Evolutionary conservation across 345 rosid genomes (phyloP).

Genomic region (Pistacia integerrima): DNA sequence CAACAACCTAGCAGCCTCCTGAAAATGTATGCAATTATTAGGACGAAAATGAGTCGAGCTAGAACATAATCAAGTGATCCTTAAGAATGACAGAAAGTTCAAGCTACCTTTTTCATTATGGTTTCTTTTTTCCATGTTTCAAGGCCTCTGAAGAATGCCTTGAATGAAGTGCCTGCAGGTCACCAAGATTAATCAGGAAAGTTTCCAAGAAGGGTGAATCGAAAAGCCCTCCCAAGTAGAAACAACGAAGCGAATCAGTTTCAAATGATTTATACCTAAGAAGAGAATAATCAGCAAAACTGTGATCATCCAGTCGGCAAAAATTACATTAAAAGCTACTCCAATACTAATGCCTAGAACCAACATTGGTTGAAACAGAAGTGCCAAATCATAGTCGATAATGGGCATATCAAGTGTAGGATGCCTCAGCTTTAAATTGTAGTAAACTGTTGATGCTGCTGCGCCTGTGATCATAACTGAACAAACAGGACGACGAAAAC

Average conservation of each 20-base stretch:
- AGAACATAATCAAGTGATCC: not conserved
- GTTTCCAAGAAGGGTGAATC: not conserved
- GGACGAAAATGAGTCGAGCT: not conserved
- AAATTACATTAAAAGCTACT: slow-evolving; percentile 45
- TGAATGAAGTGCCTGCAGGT: slow-evolving; percentile 42
- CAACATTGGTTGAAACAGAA: slow-evolving; percentile 54
- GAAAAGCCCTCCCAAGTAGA: not conserved
- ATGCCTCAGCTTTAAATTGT: slow-evolving; percentile 46
- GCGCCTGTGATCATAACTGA: slow-evolving; percentile 56
- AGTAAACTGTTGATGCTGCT: slow-evolving; percentile 42
- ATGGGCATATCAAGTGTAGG: slow-evolving; percentile 48
- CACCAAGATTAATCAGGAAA: not conserved
- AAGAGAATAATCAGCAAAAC: slow-evolving; percentile 44
- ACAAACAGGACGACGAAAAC: not conserved
- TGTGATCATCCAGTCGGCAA: slow-evolving; percentile 59
- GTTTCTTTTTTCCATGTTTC: slow-evolving; percentile 60
- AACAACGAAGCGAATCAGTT: not conserved
- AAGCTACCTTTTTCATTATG: slow-evolving; percentile 30
- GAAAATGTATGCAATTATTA: not conserved
- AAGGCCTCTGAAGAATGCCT: slow-evolving; percentile 52
- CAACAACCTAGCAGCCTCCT: slow-evolving; percentile 39
- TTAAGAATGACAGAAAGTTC: not conserved
- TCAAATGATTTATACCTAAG: slow-evolving; percentile 26
- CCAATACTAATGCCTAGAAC: slow-evolving; percentile 54
- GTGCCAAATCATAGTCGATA: slow-evolving; percentile 59